Evolutionary conservation across 169 alveolate species (phyloP).

Genomic region (Cryptosporidium sp.): DNA sequence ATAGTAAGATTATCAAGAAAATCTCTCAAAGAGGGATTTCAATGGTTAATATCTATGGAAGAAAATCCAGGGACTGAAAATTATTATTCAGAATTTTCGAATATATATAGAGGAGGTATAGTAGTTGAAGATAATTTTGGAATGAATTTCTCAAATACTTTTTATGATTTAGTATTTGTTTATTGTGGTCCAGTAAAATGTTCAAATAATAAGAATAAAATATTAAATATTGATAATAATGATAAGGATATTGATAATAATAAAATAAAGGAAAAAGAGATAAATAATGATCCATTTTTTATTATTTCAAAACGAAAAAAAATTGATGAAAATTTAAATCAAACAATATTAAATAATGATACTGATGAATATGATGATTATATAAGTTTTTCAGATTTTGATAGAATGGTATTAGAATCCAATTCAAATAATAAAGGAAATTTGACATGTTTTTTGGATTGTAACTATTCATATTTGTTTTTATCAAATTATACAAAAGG

Average conservation of each 20-base stretch:
- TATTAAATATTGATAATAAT: not conserved
- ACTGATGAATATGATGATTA: slow-evolving; percentile 7
- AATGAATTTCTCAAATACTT: not conserved
- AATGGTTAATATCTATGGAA: slow-evolving; percentile 39
- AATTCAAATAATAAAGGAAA: not conserved
- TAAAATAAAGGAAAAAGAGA: not conserved
- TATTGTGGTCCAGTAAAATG: slow-evolving; percentile 16
- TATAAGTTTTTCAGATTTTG: slow-evolving; percentile 33
- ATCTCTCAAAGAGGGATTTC: slow-evolving; percentile 67
- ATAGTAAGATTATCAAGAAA: slow-evolving; percentile 36
- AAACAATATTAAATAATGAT: not conserved
- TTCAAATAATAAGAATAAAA: not conserved
- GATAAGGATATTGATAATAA: not conserved
- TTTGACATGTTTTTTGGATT: slow-evolving; percentile 68
- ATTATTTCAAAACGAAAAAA: not conserved
- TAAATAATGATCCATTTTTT: slow-evolving; percentile 3
- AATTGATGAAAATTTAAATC: not conserved
- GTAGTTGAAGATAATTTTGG: not conserved
- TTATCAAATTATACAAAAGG: slow-evolving; percentile 48
- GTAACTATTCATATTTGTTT: slow-evolving; percentile 38
- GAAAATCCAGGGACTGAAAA: not conserved
- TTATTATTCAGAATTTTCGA: not conserved
- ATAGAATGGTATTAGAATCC: not conserved
- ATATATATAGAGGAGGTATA: not conserved
- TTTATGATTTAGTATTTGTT: slow-evolving; percentile 10